A percentile compares a stretch with the other conserved stretches of the same genome.
These are phyloP conservation scores for Raphidocelis subcapitata DNA, from an alignment of 139 green algal genomes.

Conservation along the genomic window DNA sequence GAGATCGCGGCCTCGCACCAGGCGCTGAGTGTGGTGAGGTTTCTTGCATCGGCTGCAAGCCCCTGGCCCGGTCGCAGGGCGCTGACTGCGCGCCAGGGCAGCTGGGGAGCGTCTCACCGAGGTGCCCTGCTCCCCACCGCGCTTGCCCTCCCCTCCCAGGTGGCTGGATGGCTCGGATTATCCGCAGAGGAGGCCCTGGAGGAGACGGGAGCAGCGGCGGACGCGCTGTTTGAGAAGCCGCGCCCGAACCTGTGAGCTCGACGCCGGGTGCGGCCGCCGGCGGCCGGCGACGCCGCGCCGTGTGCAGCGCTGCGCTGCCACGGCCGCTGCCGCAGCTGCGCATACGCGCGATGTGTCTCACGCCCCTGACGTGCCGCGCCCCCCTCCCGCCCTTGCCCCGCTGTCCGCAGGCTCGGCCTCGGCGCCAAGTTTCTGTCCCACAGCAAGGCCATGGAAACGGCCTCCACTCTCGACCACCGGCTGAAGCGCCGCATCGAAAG, in stretches of 20 bases:
- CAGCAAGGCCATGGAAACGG: slow-evolving; percentile 4
- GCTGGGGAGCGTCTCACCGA: not conserved
- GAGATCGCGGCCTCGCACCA: slow-evolving; percentile 7
- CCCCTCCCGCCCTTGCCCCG: not conserved
- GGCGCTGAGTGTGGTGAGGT: slow-evolving; percentile 2
- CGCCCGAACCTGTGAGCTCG: slow-evolving; percentile 17
- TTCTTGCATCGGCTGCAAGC: too few relatives aligned
- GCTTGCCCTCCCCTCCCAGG: not conserved
- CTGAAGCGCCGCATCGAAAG: too few relatives aligned
- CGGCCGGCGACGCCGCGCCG: too few relatives aligned
- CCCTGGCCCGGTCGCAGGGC: too few relatives aligned
- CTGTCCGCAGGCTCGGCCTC: slow-evolving; percentile 17
- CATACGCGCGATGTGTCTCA: not conserved
- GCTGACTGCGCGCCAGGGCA: too few relatives aligned
- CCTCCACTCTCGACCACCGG: too few relatives aligned
- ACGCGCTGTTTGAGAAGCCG: slow-evolving; percentile 8
- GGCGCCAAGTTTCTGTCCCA: slow-evolving; percentile 23
- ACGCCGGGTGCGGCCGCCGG: not conserved
- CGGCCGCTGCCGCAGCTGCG: not conserved
- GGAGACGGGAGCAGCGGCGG: not conserved
- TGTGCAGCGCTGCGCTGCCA: too few relatives aligned
- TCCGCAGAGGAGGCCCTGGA: slow-evolving; percentile 8
- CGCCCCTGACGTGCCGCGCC: not conserved
- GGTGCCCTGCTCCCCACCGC: not conserved
- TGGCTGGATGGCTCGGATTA: slow-evolving; percentile 18